Evolutionary conservation across 352 stramenopile species (phyloP).

Genomic region (Thraustotheca clavata): DNA sequence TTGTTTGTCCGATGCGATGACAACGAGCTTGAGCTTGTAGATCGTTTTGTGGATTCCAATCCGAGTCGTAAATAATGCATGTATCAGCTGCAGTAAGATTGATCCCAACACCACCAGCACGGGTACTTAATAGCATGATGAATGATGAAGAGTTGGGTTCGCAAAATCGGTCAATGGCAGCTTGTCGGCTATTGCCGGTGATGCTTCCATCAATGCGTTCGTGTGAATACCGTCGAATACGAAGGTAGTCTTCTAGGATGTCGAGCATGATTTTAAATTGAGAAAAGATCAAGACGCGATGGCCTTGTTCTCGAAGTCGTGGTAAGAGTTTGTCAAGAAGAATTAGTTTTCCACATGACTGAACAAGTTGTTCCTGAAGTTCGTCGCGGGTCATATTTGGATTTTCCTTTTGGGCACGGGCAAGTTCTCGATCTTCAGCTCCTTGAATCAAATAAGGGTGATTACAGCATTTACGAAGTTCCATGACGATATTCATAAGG

Average conservation of each 20-base stretch:
- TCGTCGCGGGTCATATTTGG: conserved; percentile 42
- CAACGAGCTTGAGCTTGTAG: conserved; percentile 88
- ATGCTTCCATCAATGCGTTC: conserved; percentile 99
- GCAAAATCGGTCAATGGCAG: conserved; percentile 88
- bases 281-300: conserved; percentile 98
- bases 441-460: conserved; percentile 90
- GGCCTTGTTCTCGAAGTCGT: conserved; percentile 90
- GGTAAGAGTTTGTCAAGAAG: conserved; percentile 98
- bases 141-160: conserved; percentile 71
- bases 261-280: conserved; percentile 99
- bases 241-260: conserved; percentile 98
- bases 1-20: conserved; percentile 91
- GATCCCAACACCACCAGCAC: conserved; percentile 97
- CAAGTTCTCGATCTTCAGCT: conserved; percentile 72
- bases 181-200: conserved; percentile 93
- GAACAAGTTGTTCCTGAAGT: conserved; percentile 87
- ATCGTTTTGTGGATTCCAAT: conserved; percentile 98
- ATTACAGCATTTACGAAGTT: conserved; percentile 93
- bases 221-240: conserved; percentile 85
- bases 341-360: conserved; percentile 95
- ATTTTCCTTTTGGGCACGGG: conserved; percentile 33
- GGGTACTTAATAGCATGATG: conserved; percentile 97
- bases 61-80: conserved; percentile 94
- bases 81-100: conserved; percentile 91
- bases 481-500: conserved; percentile 91